Percentiles rank a stretch among this genome's conserved stretches.
phyloP scores from a whole-genome alignment of 2,329 filamentous ascomycete genomes.

The Lachnellula suecica region DNA sequence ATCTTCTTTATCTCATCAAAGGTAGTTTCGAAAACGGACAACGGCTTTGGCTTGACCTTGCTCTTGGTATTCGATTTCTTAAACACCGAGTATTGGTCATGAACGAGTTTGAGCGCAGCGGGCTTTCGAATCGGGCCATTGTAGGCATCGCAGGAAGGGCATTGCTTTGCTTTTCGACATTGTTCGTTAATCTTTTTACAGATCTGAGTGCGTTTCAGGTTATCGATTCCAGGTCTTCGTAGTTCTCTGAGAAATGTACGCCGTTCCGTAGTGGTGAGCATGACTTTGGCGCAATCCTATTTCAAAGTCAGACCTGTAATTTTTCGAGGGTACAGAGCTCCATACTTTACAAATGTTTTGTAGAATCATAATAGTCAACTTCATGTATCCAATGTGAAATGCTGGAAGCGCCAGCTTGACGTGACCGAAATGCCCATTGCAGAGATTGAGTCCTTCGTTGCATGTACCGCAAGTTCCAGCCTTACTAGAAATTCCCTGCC shows the following conservation, averaged over 20 bases:
- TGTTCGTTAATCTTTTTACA: slow-evolving; percentile 87
- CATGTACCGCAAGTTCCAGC: slow-evolving; percentile 79
- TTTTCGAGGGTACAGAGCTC: slow-evolving; percentile 2
- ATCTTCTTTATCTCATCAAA: slow-evolving; percentile 76
- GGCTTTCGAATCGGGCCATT: slow-evolving; percentile 94
- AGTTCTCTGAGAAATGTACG: slow-evolving; percentile 77
- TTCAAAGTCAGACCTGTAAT: slow-evolving; percentile 12
- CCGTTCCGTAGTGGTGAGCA: slow-evolving; percentile 79
- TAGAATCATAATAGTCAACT: slow-evolving; percentile 86
- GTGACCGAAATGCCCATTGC: slow-evolving; percentile 94
- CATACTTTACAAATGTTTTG: slow-evolving; percentile 88
- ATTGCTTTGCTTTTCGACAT: slow-evolving; percentile 82
- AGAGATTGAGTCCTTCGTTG: slow-evolving; percentile 75
- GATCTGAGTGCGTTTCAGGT: slow-evolving; percentile 77
- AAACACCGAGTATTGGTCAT: slow-evolving; percentile 88
- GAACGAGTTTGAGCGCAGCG: slow-evolving; percentile 87
- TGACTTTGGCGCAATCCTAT: slow-evolving; percentile 76
- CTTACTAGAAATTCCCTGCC: slow-evolving; percentile 80
- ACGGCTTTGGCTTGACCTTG: slow-evolving; percentile 79
- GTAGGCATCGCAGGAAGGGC: slow-evolving; percentile 75
- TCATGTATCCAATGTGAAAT: slow-evolving; percentile 95
- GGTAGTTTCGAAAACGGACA: slow-evolving; percentile 81
- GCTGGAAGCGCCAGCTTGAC: slow-evolving; percentile 86
- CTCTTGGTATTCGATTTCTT: slow-evolving; percentile 85
- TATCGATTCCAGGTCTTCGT: slow-evolving; percentile 80